phyloP scores from a whole-genome alignment of 208 protist species.

The Blechomonas ayalai region DNA sequence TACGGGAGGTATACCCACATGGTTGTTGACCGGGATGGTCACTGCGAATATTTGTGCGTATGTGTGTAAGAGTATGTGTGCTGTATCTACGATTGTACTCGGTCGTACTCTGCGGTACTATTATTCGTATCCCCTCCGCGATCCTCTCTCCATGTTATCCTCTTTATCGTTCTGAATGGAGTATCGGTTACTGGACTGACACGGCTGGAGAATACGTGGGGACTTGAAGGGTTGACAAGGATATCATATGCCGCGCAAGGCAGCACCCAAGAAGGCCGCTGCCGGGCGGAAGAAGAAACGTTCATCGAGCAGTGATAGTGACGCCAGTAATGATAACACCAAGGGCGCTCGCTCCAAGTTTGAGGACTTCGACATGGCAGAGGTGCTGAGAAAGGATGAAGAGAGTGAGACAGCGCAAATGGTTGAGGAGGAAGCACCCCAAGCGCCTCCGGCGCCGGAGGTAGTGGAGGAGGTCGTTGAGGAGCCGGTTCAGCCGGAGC shows the following conservation, averaged over 20 bases:
- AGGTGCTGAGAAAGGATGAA: conserved; percentile 12
- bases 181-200: conserved; percentile 2
- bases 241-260: conserved; percentile 14
- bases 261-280: no score
- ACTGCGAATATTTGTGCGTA: no score
- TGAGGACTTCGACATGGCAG: conserved; percentile 26
- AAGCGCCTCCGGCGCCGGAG: neutral
- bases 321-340: conserved; percentile 8
- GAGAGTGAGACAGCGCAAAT: no score
- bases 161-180: no score
- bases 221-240: neutral
- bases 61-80: no score
- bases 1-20: no score
- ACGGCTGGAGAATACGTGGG: neutral
- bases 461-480: conserved; percentile 5
- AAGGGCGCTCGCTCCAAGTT: conserved; percentile 12
- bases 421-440: neutral
- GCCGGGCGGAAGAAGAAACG: conserved; percentile 19
- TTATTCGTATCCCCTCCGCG: no score
- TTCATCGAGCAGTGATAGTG: conserved; percentile 14
- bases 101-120: no score
- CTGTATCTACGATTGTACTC: no score
- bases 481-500: conserved; percentile 15
- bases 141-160: no score
- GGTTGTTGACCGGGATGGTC: no score